Evolutionary conservation across 139 green algal species (phyloP).

Genomic region (Chlamydomonas urium): DNA sequence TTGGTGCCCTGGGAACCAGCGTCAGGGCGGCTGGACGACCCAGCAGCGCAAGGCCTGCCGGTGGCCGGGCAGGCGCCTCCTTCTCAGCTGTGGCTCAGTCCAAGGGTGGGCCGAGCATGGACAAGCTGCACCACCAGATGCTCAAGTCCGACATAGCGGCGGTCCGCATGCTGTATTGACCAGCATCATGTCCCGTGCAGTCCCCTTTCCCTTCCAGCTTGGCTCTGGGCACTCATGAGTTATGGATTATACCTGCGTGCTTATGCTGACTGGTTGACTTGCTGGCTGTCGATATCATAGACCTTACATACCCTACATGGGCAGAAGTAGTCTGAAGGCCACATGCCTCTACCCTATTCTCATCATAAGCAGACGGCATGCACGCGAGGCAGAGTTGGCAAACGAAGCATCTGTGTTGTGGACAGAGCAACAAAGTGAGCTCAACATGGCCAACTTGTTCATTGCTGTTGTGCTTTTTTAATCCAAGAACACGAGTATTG

Average conservation of each 20-base stretch:
- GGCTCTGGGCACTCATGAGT: neutral
- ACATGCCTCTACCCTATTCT: no score
- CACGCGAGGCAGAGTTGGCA: no score
- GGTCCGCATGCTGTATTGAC: slow-evolving; percentile 3
- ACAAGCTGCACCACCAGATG: slow-evolving; percentile 1
- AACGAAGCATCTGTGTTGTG: no score
- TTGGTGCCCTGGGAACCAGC: neutral
- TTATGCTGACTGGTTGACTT: neutral
- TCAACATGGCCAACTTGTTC: no score
- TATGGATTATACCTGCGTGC: neutral
- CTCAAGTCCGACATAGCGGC: neutral
- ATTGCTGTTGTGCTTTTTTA: no score
- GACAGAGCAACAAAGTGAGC: no score
- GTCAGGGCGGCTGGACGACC: neutral
- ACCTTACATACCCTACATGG: no score
- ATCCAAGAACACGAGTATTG: no score
- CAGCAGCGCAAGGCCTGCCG: neutral
- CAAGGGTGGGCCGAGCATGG: slow-evolving; percentile 2
- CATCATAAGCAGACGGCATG: no score
- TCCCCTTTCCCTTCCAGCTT: neutral
- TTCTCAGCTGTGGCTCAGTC: slow-evolving; percentile 10
- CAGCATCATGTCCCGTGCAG: neutral
- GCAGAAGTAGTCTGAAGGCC: no score
- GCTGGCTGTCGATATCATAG: no score
- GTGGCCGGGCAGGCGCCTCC: neutral